phyloP scores from a whole-genome alignment of 106 monocot genomes.

The Allium fistulosum region DNA sequence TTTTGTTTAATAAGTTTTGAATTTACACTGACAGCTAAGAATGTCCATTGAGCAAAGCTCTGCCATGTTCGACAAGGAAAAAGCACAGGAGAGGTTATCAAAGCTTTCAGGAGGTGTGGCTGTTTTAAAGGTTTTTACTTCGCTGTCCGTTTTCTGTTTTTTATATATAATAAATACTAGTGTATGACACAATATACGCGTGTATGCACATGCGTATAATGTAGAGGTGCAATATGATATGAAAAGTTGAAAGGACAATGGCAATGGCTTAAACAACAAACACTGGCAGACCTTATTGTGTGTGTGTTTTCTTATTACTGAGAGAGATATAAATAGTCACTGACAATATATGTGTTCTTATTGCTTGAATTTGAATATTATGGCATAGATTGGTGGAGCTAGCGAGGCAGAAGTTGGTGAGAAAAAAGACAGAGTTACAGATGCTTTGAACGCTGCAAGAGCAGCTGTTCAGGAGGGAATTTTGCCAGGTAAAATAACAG shows the following conservation, averaged over 20 bases:
- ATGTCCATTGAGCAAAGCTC: conserved; percentile 55
- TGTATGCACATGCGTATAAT: no score
- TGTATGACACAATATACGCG: no score
- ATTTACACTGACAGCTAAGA: conserved; percentile 38
- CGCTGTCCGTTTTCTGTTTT: background rate
- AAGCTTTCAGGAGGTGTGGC: conserved; percentile 92
- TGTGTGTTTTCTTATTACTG: no score
- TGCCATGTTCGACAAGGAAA: conserved; percentile 89
- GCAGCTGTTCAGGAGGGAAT: conserved; percentile 77
- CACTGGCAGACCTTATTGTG: no score
- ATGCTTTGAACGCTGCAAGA: conserved; percentile 72
- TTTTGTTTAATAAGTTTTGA: no score
- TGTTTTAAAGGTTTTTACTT: conserved; percentile 56
- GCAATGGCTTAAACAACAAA: no score
- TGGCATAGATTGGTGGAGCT: conserved; percentile 50
- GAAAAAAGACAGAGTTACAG: conserved; percentile 66
- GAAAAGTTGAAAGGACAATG: no score
- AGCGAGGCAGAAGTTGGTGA: conserved; percentile 70
- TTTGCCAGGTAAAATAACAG: conserved; percentile 32
- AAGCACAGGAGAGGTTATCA: conserved; percentile 81
- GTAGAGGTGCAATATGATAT: no score
- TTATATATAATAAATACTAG: no score
- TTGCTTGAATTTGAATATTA: no score
- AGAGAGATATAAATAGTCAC: no score
- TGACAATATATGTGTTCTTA: no score